phyloP scores from a whole-genome alignment of 306 rosid genomes.

The Quercus bicolor region DNA sequence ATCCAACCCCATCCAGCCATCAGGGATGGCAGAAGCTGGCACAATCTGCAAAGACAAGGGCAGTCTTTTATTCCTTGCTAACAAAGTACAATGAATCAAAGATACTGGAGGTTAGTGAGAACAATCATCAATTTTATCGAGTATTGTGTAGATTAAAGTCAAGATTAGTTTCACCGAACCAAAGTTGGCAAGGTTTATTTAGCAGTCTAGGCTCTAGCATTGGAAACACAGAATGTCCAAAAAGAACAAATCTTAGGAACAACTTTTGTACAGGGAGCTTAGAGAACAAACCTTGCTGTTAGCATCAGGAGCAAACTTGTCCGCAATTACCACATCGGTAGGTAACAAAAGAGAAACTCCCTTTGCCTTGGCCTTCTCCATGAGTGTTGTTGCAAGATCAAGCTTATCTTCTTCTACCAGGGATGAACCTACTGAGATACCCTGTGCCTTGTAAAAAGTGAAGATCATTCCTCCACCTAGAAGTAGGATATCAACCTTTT shows the following conservation, averaged over 20 bases:
- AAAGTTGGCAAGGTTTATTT: not conserved
- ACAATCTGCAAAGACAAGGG: slow-evolving; percentile 60
- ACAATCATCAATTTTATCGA: not conserved
- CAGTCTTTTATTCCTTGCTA: slow-evolving; percentile 11
- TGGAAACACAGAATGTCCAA: not conserved
- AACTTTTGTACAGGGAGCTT: slow-evolving; percentile 15
- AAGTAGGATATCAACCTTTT: slow-evolving; percentile 79
- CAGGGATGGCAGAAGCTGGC: slow-evolving; percentile 90
- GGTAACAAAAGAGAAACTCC: slow-evolving; percentile 97
- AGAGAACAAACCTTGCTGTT: slow-evolving; percentile 84
- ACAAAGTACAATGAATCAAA: slow-evolving; percentile 1
- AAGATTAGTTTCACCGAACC: not conserved
- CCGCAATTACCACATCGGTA: slow-evolving; percentile 84
- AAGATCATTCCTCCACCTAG: slow-evolving; percentile 99
- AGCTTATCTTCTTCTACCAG: slow-evolving; percentile 95
- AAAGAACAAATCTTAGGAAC: not conserved
- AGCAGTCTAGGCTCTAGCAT: not conserved
- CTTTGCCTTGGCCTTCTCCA: slow-evolving; percentile 84
- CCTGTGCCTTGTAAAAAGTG: slow-evolving; percentile 99
- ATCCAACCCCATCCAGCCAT: slow-evolving; percentile 99
- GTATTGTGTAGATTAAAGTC: not conserved
- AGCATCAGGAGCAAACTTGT: slow-evolving; percentile 99
- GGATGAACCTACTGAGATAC: slow-evolving; percentile 95
- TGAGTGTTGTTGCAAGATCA: slow-evolving; percentile 79
- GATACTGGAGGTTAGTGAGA: not conserved